Conservation (phyloP, 2,329 filamentous ascomycete species). For the Lachnellula occidentalis region DNA sequence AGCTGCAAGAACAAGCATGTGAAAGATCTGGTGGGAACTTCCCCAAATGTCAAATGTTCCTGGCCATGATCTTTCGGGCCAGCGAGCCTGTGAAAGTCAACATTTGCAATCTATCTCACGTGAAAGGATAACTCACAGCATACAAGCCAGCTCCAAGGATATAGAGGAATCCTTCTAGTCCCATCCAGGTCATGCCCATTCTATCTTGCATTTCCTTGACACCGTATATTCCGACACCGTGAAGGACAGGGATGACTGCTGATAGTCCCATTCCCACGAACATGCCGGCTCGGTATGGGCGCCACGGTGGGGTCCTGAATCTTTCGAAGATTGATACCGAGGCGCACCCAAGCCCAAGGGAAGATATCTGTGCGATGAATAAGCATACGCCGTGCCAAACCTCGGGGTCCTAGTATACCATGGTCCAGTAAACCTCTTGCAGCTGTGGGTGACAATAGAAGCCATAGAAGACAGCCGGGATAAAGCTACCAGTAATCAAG, state of each 20-base stretch:
- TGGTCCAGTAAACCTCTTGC: conserved; percentile 66
- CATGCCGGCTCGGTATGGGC: conserved; percentile 81
- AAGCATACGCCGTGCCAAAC: not conserved
- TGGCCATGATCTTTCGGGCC: conserved; percentile 76
- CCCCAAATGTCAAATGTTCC: conserved; percentile 86
- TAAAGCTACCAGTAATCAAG: conserved; percentile 85
- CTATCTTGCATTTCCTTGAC: conserved; percentile 58
- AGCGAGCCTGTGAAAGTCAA: conserved; percentile 51
- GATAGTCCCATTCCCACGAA: conserved; percentile 84
- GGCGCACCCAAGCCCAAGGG: conserved; percentile 71
- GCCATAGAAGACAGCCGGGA: conserved; percentile 83
- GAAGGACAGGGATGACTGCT: conserved; percentile 75
- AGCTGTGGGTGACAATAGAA: conserved; percentile 66
- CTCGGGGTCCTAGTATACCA: conserved; percentile 48
- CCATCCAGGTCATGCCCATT: conserved; percentile 76
- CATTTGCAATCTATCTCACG: not conserved
- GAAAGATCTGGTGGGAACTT: conserved; percentile 93
- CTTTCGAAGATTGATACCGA: conserved; percentile 71
- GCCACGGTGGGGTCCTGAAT: conserved; percentile 78
- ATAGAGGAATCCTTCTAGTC: conserved; percentile 77
- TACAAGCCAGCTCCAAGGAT: conserved; percentile 82
- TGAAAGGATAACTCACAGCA: conserved; percentile 51
- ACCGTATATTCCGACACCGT: conserved; percentile 67
- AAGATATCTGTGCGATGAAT: conserved; percentile 57
- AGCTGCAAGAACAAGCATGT: conserved; percentile 79